Evolutionary conservation across 495 filamentous ascomycete species (phyloP).

Genomic region (Neurospora terricola): DNA sequence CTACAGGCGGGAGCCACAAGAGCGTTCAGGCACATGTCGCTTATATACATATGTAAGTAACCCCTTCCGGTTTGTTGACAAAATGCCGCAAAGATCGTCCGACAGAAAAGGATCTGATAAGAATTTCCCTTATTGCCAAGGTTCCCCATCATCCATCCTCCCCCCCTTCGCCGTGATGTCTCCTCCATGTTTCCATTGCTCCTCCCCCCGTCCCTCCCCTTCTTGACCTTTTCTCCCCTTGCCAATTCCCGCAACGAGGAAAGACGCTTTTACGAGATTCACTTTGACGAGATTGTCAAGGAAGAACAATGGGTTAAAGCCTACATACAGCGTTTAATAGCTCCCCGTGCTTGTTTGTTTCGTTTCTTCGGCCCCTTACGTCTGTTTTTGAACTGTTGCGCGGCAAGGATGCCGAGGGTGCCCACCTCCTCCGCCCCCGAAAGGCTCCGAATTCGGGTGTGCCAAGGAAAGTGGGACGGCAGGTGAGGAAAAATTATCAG

Average conservation of each 20-base stretch:
- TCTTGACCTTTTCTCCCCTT: not conserved
- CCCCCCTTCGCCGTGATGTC: not conserved
- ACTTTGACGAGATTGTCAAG: not conserved
- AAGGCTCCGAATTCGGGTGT: slow-evolving; percentile 20
- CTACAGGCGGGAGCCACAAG: not conserved
- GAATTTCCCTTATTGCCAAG: slow-evolving; percentile 21
- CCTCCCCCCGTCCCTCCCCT: not conserved
- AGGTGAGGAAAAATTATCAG: slow-evolving; percentile 25
- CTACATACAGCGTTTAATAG: not conserved
- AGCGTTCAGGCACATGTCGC: not conserved
- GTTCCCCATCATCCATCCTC: not conserved
- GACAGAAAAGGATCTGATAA: slow-evolving; percentile 30
- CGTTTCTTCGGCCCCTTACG: not conserved
- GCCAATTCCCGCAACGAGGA: not conserved
- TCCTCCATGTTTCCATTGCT: not conserved
- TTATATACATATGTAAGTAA: not conserved
- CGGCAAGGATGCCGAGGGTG: not conserved
- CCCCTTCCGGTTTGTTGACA: slow-evolving; percentile 1
- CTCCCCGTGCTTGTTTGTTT: not conserved
- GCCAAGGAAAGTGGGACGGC: slow-evolving; percentile 9
- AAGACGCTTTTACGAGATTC: not conserved
- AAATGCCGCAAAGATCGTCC: slow-evolving; percentile 18
- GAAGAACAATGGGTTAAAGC: not conserved
- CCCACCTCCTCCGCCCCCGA: not conserved
- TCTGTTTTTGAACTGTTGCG: not conserved